These are phyloP conservation scores for Quercus lobata DNA, from an alignment of 331 rosid genomes.

Conservation along the genomic window DNA sequence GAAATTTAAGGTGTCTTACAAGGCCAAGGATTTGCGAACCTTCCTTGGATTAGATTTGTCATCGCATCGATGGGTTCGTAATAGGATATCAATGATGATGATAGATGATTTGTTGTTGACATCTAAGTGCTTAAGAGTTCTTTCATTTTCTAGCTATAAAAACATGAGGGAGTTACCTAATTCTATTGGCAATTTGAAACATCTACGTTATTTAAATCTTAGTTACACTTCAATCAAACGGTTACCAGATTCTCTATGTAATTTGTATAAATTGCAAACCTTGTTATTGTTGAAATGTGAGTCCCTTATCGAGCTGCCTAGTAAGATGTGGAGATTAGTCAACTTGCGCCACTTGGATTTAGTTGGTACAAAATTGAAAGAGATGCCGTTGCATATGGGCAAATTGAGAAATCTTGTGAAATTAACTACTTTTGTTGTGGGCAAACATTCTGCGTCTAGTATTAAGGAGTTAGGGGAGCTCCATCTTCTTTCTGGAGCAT, in stretches of 20 bases:
- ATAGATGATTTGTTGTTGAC: not conserved
- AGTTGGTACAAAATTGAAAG: not conserved
- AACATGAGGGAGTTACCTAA: not conserved
- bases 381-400: not conserved
- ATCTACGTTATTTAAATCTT: not conserved
- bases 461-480: not conserved
- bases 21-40: not conserved
- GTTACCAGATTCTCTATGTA: not conserved
- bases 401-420: not conserved
- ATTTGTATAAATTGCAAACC: slow-evolving; percentile 3
- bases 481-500: not conserved
- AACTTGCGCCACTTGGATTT: slow-evolving; percentile 8
- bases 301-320: not conserved
- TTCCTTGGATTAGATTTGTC: not conserved
- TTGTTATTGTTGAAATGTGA: not conserved
- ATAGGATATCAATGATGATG: rapidly evolving
- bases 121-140: not conserved
- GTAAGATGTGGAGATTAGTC: not conserved
- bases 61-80: too few species aligned
- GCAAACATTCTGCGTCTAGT: not conserved
- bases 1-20: not conserved
- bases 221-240: not conserved
- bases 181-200: slow-evolving; percentile 2
- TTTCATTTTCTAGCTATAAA: not conserved
- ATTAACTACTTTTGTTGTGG: not conserved